Evolutionary conservation across 192 early-diverging fungal species (phyloP), one percentile per base, ranked within the genome.

Genomic region (Linnemannia schmuckeri): DNA sequence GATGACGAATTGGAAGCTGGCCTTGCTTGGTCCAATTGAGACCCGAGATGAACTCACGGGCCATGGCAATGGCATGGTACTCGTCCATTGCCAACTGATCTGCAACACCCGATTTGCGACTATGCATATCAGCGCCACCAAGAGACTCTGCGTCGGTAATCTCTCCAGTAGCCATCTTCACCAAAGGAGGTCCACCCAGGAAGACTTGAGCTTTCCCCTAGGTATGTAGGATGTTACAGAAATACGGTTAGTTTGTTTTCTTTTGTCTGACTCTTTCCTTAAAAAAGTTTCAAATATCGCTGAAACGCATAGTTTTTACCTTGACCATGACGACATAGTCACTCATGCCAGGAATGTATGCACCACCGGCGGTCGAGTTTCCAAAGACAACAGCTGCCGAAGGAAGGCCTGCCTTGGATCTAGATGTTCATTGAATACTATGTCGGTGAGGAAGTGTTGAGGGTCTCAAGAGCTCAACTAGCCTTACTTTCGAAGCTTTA

Each of bases 321-420:
- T 94, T 93, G 70, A 94, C 93, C 93, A 94, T 93, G 46, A 94
- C 91, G 33, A 93, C 87, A 86, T 93, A 94, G 82, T 94, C 93
- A 54, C 90, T 93, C 92, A 94, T 91, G 42, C 89, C 91, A 37
- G 93, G 93, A 18, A 90, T 88, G 68, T 94, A 94, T 12, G 93
- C 93, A 40, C 93, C 93, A 42, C 93, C 93, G 7, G 93, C 93
- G 10, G 93, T 94, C 30, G 92, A 91, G 46, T 89, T 93, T 70
- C 93, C 93, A 88, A 94, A 93, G 24, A 94, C 93, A 15, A 94
- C 83, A 63, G 89, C 89, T 54, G 84, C 91, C 24, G 93, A 91
- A 15, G 93, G 93, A 20, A 94, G 80, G 38, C 88, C 90, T 27
- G 88, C 78, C 79, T 93, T 94, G 40, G 93, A 93, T 78, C 93